phyloP scores from a whole-genome alignment of 805 yeast species.

The Metschnikowia lunata region DNA sequence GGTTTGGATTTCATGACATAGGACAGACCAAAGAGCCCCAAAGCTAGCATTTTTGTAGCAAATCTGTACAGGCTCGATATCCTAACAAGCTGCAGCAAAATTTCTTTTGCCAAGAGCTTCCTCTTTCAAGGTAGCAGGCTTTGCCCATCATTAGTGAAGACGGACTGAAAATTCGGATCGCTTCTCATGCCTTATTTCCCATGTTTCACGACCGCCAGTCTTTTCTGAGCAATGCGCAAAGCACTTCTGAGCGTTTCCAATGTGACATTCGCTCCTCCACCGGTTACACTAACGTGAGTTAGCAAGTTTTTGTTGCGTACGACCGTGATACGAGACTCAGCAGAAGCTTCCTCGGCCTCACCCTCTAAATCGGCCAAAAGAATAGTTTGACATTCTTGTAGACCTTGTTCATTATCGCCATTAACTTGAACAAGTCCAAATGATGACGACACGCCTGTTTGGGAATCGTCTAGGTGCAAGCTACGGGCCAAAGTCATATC shows the following conservation, averaged over 20 bases:
- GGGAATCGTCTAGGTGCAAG: slow-evolving; percentile 36
- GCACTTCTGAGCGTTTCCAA: slow-evolving; percentile 46
- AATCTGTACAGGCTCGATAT: too few relatives aligned
- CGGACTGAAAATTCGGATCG: too few relatives aligned
- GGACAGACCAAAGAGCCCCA: background rate
- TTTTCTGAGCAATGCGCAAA: slow-evolving; percentile 41
- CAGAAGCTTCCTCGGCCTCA: slow-evolving; percentile 70
- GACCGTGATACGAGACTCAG: slow-evolving; percentile 50
- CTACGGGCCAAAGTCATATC: slow-evolving; percentile 23
- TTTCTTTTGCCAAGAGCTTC: background rate
- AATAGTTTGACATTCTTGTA: slow-evolving; percentile 23
- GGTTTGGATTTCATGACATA: background rate
- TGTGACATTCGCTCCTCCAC: slow-evolving; percentile 46
- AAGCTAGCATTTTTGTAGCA: background rate
- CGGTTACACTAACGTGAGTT: slow-evolving; percentile 44
- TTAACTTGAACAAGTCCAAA: slow-evolving; percentile 52
- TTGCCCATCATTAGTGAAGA: too few relatives aligned
- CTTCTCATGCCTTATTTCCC: background rate
- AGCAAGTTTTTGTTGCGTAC: slow-evolving; percentile 32
- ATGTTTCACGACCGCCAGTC: slow-evolving; percentile 31
- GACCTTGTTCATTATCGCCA: slow-evolving; percentile 7
- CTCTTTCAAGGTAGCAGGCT: too few relatives aligned
- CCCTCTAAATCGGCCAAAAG: slow-evolving; percentile 77
- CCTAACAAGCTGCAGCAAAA: too few relatives aligned
- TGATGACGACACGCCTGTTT: slow-evolving; percentile 45